Percentiles rank a stretch among this genome's conserved stretches.
Conservation (phyloP, 768 basidiomycete species). For the Amanita pallidorosea region DNA sequence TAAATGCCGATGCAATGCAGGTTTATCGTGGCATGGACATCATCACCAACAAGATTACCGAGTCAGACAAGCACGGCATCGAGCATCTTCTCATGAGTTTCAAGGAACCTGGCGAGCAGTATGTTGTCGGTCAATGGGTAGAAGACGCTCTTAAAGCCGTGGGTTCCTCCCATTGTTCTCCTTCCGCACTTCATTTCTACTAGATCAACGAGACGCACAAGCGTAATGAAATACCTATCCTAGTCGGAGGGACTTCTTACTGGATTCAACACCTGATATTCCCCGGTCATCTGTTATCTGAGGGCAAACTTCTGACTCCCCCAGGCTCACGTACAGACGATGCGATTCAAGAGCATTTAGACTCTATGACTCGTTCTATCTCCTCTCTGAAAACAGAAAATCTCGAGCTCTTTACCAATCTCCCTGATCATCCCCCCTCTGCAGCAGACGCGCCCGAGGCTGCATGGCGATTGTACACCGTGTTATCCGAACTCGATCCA, state of each 20-base stretch:
- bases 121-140: constrained; percentile 82
- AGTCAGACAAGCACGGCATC: constrained; percentile 65
- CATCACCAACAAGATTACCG: constrained; percentile 88
- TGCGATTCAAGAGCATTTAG: constrained; percentile 14
- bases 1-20: constrained; percentile 98
- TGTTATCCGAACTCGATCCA: constrained; percentile 65
- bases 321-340: not conserved
- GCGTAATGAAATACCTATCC: constrained; percentile 62
- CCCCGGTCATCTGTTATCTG: constrained; percentile 52
- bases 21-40: constrained; percentile 86
- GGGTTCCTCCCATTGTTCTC: constrained; percentile 18
- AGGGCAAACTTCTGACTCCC: constrained; percentile 9
- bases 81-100: constrained; percentile 87
- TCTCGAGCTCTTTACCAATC: constrained; percentile 35
- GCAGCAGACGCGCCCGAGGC: constrained; percentile 43
- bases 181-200: constrained; percentile 1
- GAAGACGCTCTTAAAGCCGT: constrained; percentile 71
- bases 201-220: constrained; percentile 71
- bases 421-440: constrained; percentile 51
- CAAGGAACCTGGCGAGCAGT: constrained; percentile 80
- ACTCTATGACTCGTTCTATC: constrained; percentile 30
- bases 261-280: constrained; percentile 97
- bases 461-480: constrained; percentile 52
- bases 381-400: constrained; percentile 36
- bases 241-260: constrained; percentile 94